phyloP scores from a whole-genome alignment of 2,329 filamentous ascomycete genomes.

The Pseudogymnoascus pannorum region DNA sequence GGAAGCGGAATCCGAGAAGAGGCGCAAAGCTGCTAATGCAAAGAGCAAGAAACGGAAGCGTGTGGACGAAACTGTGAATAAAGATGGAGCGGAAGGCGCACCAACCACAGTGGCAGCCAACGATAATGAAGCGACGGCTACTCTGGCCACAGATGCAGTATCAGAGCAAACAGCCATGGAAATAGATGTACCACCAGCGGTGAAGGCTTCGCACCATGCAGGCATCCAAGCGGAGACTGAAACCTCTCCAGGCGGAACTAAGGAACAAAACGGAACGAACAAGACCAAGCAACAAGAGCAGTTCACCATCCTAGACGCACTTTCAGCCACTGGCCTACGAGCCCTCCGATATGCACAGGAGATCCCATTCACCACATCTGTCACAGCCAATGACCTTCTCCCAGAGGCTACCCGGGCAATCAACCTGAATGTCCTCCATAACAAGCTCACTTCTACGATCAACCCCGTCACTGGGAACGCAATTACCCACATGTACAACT shows the following conservation, averaged over 20 bases:
- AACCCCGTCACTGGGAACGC: slow-evolving; percentile 73
- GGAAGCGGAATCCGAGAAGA: slow-evolving; percentile 37
- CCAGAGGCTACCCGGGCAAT: slow-evolving; percentile 72
- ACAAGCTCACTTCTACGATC: slow-evolving; percentile 64
- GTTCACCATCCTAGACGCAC: slow-evolving; percentile 86
- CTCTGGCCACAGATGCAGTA: neutral
- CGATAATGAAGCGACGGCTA: neutral
- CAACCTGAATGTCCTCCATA: slow-evolving; percentile 76
- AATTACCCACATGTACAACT: slow-evolving; percentile 82
- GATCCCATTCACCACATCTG: slow-evolving; percentile 71
- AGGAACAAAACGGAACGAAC: neutral
- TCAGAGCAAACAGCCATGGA: neutral
- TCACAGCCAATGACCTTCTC: slow-evolving; percentile 88
- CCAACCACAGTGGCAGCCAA: neutral
- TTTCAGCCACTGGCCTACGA: slow-evolving; percentile 87
- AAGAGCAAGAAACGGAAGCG: slow-evolving; percentile 40
- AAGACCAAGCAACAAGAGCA: neutral
- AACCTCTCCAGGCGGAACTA: neutral
- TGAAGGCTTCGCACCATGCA: neutral
- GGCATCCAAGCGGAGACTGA: neutral
- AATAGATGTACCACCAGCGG: neutral
- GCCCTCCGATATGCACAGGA: slow-evolving; percentile 89
- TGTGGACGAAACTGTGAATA: slow-evolving; percentile 26
- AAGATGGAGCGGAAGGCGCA: slow-evolving; percentile 29
- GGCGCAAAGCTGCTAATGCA: slow-evolving; percentile 27